Evolutionary conservation across 176 grass and related monocot genomes (phyloP).

Genomic region (Metroxylon sagu): DNA sequence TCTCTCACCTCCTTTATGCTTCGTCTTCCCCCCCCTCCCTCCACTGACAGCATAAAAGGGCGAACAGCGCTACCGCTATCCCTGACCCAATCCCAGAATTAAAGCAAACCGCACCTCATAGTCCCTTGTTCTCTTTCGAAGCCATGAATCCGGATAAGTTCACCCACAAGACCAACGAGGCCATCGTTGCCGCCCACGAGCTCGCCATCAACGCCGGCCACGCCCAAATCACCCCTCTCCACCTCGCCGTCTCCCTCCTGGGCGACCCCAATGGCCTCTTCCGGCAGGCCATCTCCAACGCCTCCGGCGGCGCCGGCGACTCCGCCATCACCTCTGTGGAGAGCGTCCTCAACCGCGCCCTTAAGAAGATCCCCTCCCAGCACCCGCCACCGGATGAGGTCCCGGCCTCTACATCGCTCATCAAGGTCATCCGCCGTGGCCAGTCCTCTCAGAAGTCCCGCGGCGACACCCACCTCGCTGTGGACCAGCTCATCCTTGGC

Average conservation of each 20-base stretch:
- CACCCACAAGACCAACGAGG: slow-evolving; percentile 96
- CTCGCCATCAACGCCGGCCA: slow-evolving; percentile 46
- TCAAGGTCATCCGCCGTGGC: slow-evolving; percentile 52
- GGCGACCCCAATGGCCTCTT: slow-evolving; percentile 43
- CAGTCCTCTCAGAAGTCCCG: slow-evolving; percentile 29
- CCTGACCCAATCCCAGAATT: too few relatives aligned
- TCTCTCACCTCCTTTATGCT: too few relatives aligned
- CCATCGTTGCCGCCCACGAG: slow-evolving; percentile 80
- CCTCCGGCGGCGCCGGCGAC: slow-evolving; percentile 22
- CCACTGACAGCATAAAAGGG: too few relatives aligned
- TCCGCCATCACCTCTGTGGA: slow-evolving; percentile 43
- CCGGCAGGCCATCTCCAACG: slow-evolving; percentile 43
- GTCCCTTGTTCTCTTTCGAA: not conserved
- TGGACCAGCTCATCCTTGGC: slow-evolving; percentile 12
- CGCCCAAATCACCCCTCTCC: slow-evolving; percentile 62
- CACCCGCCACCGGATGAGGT: slow-evolving; percentile 49
- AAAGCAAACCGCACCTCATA: too few relatives aligned
- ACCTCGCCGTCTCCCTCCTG: slow-evolving; percentile 44
- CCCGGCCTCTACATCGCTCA: slow-evolving; percentile 47
- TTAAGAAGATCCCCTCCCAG: slow-evolving; percentile 59
- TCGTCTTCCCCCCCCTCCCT: too few relatives aligned
- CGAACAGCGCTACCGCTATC: too few relatives aligned
- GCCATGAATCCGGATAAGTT: slow-evolving; percentile 94
- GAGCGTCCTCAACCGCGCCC: slow-evolving; percentile 33
- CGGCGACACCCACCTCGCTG: slow-evolving; percentile 3